Evolutionary conservation across 2,329 filamentous ascomycete species (phyloP), one percentile per base, ranked within the genome.

Genomic region (Eutypella sp.): DNA sequence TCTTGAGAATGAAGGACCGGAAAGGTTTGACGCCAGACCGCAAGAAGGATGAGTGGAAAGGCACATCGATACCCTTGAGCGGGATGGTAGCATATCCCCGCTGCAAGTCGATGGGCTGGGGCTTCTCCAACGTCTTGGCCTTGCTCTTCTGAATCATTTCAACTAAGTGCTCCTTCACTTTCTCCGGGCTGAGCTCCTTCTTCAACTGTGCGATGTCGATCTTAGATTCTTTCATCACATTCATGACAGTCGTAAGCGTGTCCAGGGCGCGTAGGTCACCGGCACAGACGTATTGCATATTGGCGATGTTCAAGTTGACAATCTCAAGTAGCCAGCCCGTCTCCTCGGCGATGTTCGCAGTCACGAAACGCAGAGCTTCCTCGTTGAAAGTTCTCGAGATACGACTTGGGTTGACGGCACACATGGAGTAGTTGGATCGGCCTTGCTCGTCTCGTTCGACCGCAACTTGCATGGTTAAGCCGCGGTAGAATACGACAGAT

Each of bases 301-400:
- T 86, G 64, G 80, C 81, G 59, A 87, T 83, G 71, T 87, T 87
- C 73, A 93, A 95, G 78, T 99, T 99, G 79, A 99, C 93, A 76
- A 99, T 97, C 72, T 99, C 93, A 53, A 99, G 72, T 36, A 99
- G 78, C 95, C 95, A 99, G 49, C 85, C 85, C 5, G 93, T 97
- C 67, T 89, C 85, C 67, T 96, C 91, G 0, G 91, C 78, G 59
- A 99, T 93, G 72, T 89, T 96, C 76, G 89, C 89, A 20, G 97
- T 92, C 31, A 99, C 90, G 63, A 96, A 99, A 65, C 96, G 91
- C 54, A 99, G 78, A 36, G 93, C 93, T 67, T 93, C 87, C 72
- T 99, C 93, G 72, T 95, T 96, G 79, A 99, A 99, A 1, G 90
- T 96, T 80, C 95, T 96, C 63, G 89, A 95, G 68, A 99, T 96